Base-by-base conservation (phyloP, 768 basidiomycete species). In the Floccularia luteovirens region DNA sequence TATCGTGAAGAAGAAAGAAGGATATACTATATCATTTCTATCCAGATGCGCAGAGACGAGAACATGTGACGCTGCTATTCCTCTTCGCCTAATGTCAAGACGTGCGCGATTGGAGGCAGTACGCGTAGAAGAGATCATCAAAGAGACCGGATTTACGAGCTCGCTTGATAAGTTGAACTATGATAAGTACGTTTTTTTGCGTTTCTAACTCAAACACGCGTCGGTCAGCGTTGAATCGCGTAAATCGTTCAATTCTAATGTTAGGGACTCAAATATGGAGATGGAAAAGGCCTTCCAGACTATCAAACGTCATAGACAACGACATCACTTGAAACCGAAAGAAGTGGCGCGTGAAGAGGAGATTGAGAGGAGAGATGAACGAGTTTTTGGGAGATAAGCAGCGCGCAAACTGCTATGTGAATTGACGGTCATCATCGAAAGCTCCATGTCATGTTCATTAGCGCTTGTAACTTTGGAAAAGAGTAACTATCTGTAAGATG, bases 41-140 rank as follows among this genome's bases (percentile, higher is more conserved):
- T 82, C 69, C 3, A 84, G 77, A 55, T 75, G 80, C 31, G 85
- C 81, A 13, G 85, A 88, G 53, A 90, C 83, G 2, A 68, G 77
- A 42, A 64, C 65, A 43, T 90, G 87, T 58, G 62, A 69, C 12
- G 86, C 89, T 54, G 55, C 55, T 27, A 82, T 90, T 30, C 86
- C 87, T 11, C 52, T 87, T 17, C 78, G 86, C 10, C 67, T 89
- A n/a, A 66, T 90, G 12, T 66, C 65, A 2, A 67, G 63, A 41
- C 88, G 89, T 48, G 68, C 72, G 2, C 68, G 67, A 30, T 66
- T 89, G 20, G 87, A 90, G 56, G 61, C 70, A 24, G 70, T 82
- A 48, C 74, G 86, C 45, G 69, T 88, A 16, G 75, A 86, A 43
- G 70, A 74, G 33, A 81, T 90, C 34, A 71, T 85, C 14, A 64